These are phyloP conservation scores for Rosa multiflora DNA, from an alignment of 306 rosid species.

Conservation along the genomic window DNA sequence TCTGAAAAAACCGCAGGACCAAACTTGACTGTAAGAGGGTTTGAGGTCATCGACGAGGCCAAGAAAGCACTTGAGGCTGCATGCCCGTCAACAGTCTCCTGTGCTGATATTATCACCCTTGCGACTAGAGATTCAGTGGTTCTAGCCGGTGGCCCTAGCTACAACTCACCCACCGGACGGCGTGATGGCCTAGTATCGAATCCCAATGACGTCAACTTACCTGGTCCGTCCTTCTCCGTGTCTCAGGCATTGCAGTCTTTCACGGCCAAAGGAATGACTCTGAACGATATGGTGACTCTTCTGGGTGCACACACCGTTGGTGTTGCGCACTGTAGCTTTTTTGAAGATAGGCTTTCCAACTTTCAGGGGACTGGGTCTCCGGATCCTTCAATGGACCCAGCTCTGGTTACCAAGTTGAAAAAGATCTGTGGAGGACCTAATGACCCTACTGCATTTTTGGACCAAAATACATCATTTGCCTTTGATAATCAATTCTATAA, in stretches of 20 bases:
- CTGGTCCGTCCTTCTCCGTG: conserved; percentile 33
- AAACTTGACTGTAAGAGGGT: conserved; percentile 39
- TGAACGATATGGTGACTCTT: conserved; percentile 53
- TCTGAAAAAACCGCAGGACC: conserved; percentile 34
- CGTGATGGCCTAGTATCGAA: conserved; percentile 43
- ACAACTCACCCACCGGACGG: conserved; percentile 43
- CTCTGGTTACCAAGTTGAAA: conserved; percentile 26
- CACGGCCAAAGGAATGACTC: conserved; percentile 25
- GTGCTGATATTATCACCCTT: conserved; percentile 58
- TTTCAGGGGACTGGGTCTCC: conserved; percentile 6
- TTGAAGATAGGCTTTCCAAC: conserved; percentile 31
- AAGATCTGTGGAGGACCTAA: background rate
- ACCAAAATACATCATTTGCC: conserved; percentile 39
- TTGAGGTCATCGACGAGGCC: conserved; percentile 42
- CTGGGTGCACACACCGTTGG: conserved; percentile 69
- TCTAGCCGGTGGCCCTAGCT: conserved; percentile 51
- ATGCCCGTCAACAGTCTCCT: conserved; percentile 57
- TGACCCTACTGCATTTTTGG: conserved; percentile 38
- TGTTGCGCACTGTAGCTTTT: conserved; percentile 46
- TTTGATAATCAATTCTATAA: conserved; percentile 47
- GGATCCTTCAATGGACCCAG: conserved; percentile 49
- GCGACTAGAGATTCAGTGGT: conserved; percentile 53
- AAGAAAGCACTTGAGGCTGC: conserved; percentile 40
- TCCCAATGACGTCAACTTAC: conserved; percentile 19
- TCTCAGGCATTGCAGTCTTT: conserved; percentile 5